Percentiles rank a stretch among this genome's conserved stretches.
These are phyloP conservation scores for Basipetospora chlamydospora DNA, from an alignment of 2,329 filamentous ascomycete species.

Conservation along the genomic window DNA sequence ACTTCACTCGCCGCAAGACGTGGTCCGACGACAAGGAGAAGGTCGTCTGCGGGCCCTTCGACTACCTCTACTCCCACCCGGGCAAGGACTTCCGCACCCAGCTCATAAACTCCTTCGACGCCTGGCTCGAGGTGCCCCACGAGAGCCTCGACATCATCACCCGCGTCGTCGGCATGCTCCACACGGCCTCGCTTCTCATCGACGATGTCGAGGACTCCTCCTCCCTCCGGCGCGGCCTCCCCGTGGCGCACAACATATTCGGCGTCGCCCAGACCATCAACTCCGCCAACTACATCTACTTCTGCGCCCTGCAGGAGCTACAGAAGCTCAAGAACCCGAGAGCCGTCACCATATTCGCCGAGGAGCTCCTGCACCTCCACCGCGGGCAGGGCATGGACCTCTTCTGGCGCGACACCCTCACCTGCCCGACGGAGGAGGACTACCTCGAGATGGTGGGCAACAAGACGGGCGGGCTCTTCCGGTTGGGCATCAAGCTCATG, in stretches of 20 bases:
- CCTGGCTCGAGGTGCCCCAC: constrained; percentile 60
- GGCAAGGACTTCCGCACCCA: constrained; percentile 76
- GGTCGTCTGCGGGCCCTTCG: constrained; percentile 63
- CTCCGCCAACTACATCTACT: constrained; percentile 81
- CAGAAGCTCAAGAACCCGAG: constrained; percentile 53
- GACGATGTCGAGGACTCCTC: constrained; percentile 83
- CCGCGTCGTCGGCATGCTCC: constrained; percentile 68
- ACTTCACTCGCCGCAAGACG: constrained; percentile 32
- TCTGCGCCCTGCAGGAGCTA: constrained; percentile 62
- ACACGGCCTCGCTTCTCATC: constrained; percentile 69
- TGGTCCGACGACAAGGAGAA: constrained; percentile 67
- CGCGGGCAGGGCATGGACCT: constrained; percentile 83
- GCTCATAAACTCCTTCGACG: constrained; percentile 69
- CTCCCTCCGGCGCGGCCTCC: constrained; percentile 59
- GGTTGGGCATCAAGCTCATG: constrained; percentile 77
- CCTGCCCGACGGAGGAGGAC: constrained; percentile 72
- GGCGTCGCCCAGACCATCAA: constrained; percentile 83
- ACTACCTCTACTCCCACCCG: constrained; percentile 65
- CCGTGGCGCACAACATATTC: constrained; percentile 74
- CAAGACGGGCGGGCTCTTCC: constrained; percentile 79
- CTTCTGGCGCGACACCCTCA: constrained; percentile 76
- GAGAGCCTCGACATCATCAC: constrained; percentile 61
- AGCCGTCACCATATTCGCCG: constrained; percentile 58
- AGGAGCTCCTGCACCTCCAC: constrained; percentile 74
- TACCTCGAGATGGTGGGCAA: constrained; percentile 91